A percentile compares a stretch with the other conserved stretches of the same genome.
phyloP scores from a whole-genome alignment of 306 rosid species.

The Quercus rubra region DNA sequence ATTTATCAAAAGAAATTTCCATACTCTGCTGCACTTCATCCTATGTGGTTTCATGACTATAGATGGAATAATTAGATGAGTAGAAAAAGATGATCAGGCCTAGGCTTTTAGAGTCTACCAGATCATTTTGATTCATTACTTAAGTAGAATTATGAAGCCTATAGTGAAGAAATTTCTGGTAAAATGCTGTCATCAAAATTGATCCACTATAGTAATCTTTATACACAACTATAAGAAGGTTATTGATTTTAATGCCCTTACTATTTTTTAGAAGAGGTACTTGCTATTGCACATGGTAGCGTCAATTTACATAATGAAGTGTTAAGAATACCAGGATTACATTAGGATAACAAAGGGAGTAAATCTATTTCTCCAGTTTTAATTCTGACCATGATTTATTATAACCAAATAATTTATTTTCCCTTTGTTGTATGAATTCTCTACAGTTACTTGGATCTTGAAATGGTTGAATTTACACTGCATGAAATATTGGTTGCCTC shows the following conservation, averaged over 20 bases:
- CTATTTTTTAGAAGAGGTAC: not conserved
- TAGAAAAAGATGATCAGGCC: not conserved
- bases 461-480: slow-evolving; percentile 85
- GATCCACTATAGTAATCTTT: not conserved
- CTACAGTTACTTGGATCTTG: slow-evolving; percentile 73
- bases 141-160: not conserved
- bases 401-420: slow-evolving; percentile 4
- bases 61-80: not conserved
- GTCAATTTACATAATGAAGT: not conserved
- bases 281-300: slow-evolving; percentile 1
- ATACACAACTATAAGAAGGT: not conserved
- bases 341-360: not conserved
- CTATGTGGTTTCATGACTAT: not conserved
- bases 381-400: slow-evolving; percentile 8
- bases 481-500: slow-evolving; percentile 69
- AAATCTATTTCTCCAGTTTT: slow-evolving; percentile 10
- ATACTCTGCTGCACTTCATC: not conserved
- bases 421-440: slow-evolving; percentile 15
- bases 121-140: not conserved
- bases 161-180: not conserved
- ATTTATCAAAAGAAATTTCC: not conserved
- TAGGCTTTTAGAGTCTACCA: not conserved
- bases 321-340: not conserved
- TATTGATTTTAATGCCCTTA: not conserved
- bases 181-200: not conserved